phyloP scores from a whole-genome alignment of 2,329 filamentous ascomycete genomes.

The Gyromitra esculenta region DNA sequence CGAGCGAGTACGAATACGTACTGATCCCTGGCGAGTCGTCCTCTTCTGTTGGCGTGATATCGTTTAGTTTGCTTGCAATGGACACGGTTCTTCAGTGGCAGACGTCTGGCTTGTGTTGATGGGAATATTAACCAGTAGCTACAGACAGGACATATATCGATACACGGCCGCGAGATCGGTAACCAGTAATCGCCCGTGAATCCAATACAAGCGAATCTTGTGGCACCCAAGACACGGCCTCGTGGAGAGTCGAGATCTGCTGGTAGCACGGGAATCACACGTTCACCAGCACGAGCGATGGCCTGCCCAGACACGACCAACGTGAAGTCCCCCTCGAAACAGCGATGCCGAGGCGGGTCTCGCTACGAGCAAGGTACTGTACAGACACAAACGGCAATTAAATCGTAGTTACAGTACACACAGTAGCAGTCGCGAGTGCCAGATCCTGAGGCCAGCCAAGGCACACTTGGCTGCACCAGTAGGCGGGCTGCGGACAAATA shows the following conservation, averaged over 20 bases:
- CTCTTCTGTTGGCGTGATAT: too few relatives aligned
- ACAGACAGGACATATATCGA: too few relatives aligned
- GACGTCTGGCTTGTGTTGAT: too few relatives aligned
- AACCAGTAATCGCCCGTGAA: neutral
- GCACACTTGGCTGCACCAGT: neutral
- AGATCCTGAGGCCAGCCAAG: too few relatives aligned
- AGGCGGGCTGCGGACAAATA: slow-evolving; percentile 6
- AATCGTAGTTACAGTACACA: too few relatives aligned
- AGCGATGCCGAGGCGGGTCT: too few relatives aligned
- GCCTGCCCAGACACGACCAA: too few relatives aligned
- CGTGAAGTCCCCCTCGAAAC: too few relatives aligned
- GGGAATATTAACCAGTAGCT: too few relatives aligned
- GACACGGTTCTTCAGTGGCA: neutral
- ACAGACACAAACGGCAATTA: too few relatives aligned
- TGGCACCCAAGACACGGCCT: neutral
- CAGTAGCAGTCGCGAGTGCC: too few relatives aligned
- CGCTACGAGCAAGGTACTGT: too few relatives aligned
- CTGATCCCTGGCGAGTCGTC: neutral
- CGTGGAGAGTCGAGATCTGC: neutral
- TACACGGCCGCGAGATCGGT: neutral
- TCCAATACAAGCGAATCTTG: neutral
- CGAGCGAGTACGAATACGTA: neutral
- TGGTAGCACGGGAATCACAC: neutral
- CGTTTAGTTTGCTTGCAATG: neutral
- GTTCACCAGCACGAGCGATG: neutral